These are phyloP conservation scores for Mikania micrantha DNA, from an alignment of 129 eudicot genomes.

Conservation along the genomic window DNA sequence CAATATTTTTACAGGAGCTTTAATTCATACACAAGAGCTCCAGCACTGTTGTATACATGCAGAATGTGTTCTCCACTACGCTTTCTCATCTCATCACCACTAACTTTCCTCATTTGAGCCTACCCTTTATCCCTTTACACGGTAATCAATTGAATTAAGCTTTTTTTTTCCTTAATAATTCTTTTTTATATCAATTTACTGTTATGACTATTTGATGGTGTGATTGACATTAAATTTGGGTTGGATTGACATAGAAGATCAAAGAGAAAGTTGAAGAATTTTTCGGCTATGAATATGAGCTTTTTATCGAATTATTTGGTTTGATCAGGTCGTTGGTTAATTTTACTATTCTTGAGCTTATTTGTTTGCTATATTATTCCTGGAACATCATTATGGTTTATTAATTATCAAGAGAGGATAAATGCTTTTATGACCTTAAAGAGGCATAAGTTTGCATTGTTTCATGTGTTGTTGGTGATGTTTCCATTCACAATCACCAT, in stretches of 20 bases:
- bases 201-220: too few species aligned
- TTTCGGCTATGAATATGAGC: constrained; percentile 74
- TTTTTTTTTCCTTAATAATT: background rate
- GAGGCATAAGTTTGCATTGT: too few species aligned
- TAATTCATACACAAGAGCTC: constrained; percentile 89
- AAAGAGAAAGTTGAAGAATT: constrained; percentile 82
- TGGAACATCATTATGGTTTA: background rate
- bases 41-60: constrained; percentile 83
- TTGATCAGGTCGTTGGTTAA: constrained; percentile 55
- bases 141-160: constrained; percentile 28
- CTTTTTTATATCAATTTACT: too few species aligned
- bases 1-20: constrained; percentile 73
- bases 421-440: too few species aligned
- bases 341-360: constrained; percentile 4
- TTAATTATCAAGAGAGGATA: background rate
- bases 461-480: too few species aligned
- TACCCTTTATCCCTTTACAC: constrained; percentile 72
- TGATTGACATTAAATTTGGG: background rate
- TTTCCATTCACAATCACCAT: too few species aligned
- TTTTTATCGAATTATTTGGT: constrained; percentile 84
- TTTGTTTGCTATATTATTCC: background rate
- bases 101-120: constrained; percentile 61
- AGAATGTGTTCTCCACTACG: constrained; percentile 81
- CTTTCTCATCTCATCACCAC: constrained; percentile 96
- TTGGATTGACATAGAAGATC: constrained; percentile 49